A percentile compares a stretch with the other conserved stretches of the same genome.
Evolutionary conservation across 768 basidiomycete species (phyloP).

Genomic region (Holtermannia corniformis): DNA sequence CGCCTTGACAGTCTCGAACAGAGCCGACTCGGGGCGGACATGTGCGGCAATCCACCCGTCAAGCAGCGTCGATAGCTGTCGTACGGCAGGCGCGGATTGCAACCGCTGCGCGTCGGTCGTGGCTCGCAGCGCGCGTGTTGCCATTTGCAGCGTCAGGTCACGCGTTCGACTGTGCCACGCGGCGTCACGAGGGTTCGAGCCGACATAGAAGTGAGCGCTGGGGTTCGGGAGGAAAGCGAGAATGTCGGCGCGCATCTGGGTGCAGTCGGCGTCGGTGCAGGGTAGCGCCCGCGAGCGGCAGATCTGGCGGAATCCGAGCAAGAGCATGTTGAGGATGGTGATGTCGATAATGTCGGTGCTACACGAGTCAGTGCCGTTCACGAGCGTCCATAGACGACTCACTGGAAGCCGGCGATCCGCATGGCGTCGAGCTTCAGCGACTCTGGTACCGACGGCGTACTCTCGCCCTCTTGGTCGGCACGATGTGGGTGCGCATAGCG

Average conservation of each 20-base stretch:
- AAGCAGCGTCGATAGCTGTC: conserved; percentile 1
- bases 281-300: conserved; percentile 1
- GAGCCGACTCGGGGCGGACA: conserved; percentile 1
- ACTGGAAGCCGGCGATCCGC: conserved; percentile 21
- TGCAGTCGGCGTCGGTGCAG: not conserved
- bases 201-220: conserved; percentile 43
- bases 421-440: conserved; percentile 25
- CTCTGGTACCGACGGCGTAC: conserved; percentile 35
- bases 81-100: conserved; percentile 1
- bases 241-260: not conserved
- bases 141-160: not conserved
- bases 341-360: conserved; percentile 66
- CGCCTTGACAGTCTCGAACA: not conserved
- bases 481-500: conserved; percentile 39
- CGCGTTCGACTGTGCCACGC: conserved; percentile 6
- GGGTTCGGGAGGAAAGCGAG: conserved; percentile 29
- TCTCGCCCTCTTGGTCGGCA: conserved; percentile 36
- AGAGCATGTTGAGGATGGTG: conserved; percentile 65
- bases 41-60: conserved; percentile 1
- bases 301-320: conserved; percentile 70
- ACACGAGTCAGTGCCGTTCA: conserved; percentile 56
- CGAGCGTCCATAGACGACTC: conserved; percentile 8
- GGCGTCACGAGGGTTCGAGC: conserved; percentile 13
- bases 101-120: not conserved
- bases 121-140: not conserved